A percentile compares a stretch with the other conserved stretches of the same genome.
phyloP scores from a whole-genome alignment of 371 early-diverging fungal genomes.

The Mucor sp. region DNA sequence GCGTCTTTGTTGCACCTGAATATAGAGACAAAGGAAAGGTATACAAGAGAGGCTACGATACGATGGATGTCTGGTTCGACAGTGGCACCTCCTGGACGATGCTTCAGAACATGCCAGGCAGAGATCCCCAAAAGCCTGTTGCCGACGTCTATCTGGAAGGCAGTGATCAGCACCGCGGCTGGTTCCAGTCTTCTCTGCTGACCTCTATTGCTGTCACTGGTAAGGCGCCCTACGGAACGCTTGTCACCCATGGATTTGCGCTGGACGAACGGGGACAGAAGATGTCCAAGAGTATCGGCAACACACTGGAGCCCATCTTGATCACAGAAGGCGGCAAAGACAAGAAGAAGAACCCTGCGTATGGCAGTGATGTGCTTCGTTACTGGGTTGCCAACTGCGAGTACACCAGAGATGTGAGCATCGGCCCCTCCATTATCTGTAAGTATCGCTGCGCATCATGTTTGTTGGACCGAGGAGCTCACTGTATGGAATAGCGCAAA shows the following conservation, averaged over 20 bases:
- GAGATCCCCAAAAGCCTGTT: conserved; percentile 39
- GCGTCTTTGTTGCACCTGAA: conserved; percentile 71
- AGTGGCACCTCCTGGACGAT: conserved; percentile 90
- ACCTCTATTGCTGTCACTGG: conserved; percentile 83
- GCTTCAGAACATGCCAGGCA: conserved; percentile 20
- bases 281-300: conserved; percentile 95
- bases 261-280: conserved; percentile 90
- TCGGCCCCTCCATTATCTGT: conserved; percentile 73
- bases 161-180: conserved; percentile 95
- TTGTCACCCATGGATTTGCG: conserved; percentile 93
- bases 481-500: conserved; percentile 40
- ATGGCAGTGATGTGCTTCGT: conserved; percentile 85
- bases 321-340: conserved; percentile 78
- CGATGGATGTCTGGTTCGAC: conserved; percentile 97
- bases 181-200: conserved; percentile 96
- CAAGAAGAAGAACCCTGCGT: conserved; percentile 70
- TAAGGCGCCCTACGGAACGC: conserved; percentile 79
- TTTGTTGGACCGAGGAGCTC: background rate
- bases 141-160: conserved; percentile 95
- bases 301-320: conserved; percentile 77
- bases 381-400: conserved; percentile 87
- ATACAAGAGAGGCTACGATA: conserved; percentile 75
- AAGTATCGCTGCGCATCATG: background rate
- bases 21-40: conserved; percentile 54
- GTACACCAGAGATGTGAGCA: conserved; percentile 76